Evolutionary conservation across 805 yeast species (phyloP), one percentile per base, ranked within the genome.

Genomic region (Metschnikowia arizonensis): DNA sequence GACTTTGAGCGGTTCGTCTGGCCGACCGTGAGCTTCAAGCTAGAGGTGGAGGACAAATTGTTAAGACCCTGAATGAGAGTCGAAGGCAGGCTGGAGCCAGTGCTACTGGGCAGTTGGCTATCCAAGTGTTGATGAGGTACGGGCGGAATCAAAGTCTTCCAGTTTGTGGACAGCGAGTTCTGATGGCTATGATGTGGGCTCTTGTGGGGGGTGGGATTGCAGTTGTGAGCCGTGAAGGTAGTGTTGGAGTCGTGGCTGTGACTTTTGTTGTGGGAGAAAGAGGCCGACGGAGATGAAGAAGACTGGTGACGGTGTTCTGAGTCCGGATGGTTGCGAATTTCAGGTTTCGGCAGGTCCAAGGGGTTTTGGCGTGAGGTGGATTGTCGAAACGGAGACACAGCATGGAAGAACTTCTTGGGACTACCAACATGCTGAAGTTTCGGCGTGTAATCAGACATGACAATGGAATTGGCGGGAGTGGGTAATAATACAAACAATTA

Each of bases 71-170:
- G 34, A 11, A 28, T 7, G 14, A 35, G 42, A 9, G 42, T 31
- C 14, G 28, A 14, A 29, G 44, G 36, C 44, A 15, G 11, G 26
- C 38, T 40, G 3, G 33, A 31, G 29, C 34, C 42, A 8, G 42
- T 10, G 5, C 11, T 18, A 15, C 35, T 30, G 7, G 28, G 26
- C 25, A 21, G 26, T 8, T 29, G 26, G 11, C 18, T 14, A 5
- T 15, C 37, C 44, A 38, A 24, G 23, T 28, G 14, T 15, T 9
- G 34, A 18, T 45, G n/a, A n/a, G 56, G 56, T 17, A 63, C 48
- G 11, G 70, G 72, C n/a, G 72, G 70, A 17, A 66, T 66, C 32
- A 65, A 53, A 10, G 64, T 41, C 11, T 65, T 60, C 69, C 69
- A 64, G 45, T 60, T 55, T 8, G 59, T 42, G 25, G 19, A 45